Evolutionary conservation across 257 asterid genomes (phyloP).

Genomic region (Solanum commersonii): DNA sequence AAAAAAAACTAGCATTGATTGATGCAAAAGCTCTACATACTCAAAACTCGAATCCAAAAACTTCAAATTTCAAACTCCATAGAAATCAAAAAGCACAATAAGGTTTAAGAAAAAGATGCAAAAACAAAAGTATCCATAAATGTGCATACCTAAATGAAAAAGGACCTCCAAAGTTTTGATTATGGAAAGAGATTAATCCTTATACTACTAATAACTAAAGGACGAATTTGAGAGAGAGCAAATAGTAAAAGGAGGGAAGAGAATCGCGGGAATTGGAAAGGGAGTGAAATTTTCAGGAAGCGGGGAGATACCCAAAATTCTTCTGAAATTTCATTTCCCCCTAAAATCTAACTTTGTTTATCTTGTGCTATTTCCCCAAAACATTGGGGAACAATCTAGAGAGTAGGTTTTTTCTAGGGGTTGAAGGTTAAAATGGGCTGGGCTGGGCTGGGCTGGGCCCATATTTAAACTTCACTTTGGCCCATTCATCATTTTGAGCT

Average conservation of each 20-base stretch:
- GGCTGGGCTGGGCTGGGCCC: neutral
- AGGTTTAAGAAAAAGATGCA: neutral
- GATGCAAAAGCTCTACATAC: neutral
- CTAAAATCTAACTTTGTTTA: neutral
- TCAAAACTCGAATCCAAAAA: neutral
- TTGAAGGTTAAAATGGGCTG: neutral
- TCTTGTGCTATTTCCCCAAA: neutral
- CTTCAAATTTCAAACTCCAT: neutral
- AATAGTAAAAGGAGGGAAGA: neutral
- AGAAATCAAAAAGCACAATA: neutral
- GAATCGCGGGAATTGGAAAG: conserved; percentile 3
- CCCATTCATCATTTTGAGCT: neutral
- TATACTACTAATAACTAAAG: neutral
- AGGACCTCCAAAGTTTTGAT: neutral
- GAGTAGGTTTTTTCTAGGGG: neutral
- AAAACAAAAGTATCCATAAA: neutral
- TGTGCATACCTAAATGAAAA: neutral
- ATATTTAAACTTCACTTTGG: neutral
- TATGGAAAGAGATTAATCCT: neutral
- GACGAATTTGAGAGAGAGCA: neutral
- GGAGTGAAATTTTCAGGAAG: neutral
- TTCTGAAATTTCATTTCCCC: conserved; percentile 14
- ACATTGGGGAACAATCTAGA: neutral
- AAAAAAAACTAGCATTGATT: neutral
- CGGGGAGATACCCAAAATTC: neutral